phyloP scores from a whole-genome alignment of 371 early-diverging fungal genomes.

The Lichtheimia ornata region DNA sequence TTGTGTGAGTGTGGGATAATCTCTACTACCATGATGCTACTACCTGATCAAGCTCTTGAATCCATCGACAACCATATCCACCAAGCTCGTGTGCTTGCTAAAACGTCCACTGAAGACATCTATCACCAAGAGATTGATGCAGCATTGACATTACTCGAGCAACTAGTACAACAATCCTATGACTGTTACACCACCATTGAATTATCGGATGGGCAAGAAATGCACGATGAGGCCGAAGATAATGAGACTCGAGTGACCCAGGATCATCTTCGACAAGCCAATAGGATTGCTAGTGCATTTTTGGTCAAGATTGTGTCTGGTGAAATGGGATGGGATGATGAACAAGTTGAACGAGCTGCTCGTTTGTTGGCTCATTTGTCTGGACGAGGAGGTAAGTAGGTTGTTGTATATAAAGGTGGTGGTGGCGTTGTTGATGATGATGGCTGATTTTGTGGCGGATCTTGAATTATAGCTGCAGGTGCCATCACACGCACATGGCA shows the following conservation, averaged over 20 bases:
- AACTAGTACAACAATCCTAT: conserved; percentile 33
- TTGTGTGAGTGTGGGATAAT: too few relatives aligned
- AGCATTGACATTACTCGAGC: conserved; percentile 25
- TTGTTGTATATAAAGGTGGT: not conserved
- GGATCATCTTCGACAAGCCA: conserved; percentile 29
- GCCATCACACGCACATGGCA: conserved; percentile 53
- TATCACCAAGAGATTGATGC: conserved; percentile 8
- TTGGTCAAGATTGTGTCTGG: conserved; percentile 35
- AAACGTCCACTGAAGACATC: not conserved
- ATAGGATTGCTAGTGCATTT: conserved; percentile 15
- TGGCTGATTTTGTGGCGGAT: not conserved
- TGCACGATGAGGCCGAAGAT: conserved; percentile 14
- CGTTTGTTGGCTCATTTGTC: conserved; percentile 45
- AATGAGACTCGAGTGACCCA: conserved; percentile 20
- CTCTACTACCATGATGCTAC: not conserved
- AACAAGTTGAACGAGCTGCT: conserved; percentile 39
- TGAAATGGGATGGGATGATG: conserved; percentile 27
- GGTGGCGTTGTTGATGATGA: not conserved
- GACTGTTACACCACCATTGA: conserved; percentile 35
- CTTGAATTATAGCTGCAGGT: conserved; percentile 35
- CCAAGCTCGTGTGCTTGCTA: conserved; percentile 4
- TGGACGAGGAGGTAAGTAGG: conserved; percentile 52
- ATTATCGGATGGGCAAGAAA: conserved; percentile 15
- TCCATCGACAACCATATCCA: not conserved
- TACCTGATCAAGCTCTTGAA: conserved; percentile 4